These are phyloP conservation scores for Solanum ahanhuiri DNA, from an alignment of 257 asterid genomes.

Conservation along the genomic window DNA sequence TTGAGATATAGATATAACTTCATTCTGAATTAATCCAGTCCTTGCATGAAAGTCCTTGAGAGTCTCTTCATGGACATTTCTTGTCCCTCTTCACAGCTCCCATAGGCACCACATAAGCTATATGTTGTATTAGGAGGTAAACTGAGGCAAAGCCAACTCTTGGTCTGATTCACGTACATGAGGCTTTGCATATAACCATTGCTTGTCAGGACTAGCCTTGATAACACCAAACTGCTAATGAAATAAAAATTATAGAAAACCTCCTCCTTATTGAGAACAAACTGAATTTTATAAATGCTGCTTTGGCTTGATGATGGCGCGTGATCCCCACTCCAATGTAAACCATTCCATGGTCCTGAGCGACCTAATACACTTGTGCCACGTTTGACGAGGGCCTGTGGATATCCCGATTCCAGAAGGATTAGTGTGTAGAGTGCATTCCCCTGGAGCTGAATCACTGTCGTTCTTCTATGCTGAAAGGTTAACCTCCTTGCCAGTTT, in stretches of 20 bases:
- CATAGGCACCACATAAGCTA: conserved; percentile 16
- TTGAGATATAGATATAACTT: conserved; percentile 13
- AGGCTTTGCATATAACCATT: conserved; percentile 7
- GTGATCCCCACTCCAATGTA: background rate
- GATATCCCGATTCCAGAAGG: conserved; percentile 10
- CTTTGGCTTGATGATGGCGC: background rate
- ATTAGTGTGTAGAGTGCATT: conserved; percentile 8
- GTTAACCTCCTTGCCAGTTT: background rate
- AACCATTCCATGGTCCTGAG: conserved; percentile 4
- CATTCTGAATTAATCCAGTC: conserved; percentile 24
- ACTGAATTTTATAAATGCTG: background rate
- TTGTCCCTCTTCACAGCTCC: conserved; percentile 13
- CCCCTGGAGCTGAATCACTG: background rate
- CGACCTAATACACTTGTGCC: background rate
- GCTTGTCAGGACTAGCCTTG: background rate
- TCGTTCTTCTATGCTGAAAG: background rate
- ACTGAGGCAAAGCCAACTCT: conserved; percentile 7
- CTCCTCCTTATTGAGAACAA: background rate
- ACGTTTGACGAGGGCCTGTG: background rate
- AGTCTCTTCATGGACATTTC: conserved; percentile 30
- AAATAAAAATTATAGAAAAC: background rate
- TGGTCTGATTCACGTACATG: conserved; percentile 4
- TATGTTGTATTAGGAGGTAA: conserved; percentile 13
- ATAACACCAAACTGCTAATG: background rate
- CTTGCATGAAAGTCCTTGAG: conserved; percentile 21